Conservation (phyloP, 371 early-diverging fungal species). For the Funneliformis caledonium region DNA sequence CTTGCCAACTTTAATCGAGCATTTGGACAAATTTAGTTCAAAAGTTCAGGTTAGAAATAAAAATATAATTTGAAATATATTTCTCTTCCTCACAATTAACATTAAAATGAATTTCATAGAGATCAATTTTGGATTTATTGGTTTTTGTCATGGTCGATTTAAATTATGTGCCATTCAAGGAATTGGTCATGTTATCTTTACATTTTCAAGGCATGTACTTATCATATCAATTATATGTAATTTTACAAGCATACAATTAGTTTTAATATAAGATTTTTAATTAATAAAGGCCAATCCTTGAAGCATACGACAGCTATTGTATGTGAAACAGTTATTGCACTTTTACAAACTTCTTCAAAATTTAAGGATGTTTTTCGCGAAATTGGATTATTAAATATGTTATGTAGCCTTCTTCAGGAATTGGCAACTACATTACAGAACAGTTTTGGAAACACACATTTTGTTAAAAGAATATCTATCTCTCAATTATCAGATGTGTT, state of each 20-base stretch:
- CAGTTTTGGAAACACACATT: constrained; percentile 49
- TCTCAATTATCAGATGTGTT: constrained; percentile 47
- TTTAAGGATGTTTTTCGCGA: constrained; percentile 65
- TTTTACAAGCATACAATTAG: background rate
- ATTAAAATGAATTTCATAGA: constrained; percentile 42
- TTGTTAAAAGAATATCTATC: constrained; percentile 49
- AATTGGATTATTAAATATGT: constrained; percentile 66
- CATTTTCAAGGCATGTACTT: constrained; percentile 61
- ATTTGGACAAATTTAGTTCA: constrained; percentile 56
- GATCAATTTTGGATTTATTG: constrained; percentile 60
- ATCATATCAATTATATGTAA: background rate
- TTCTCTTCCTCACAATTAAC: background rate
- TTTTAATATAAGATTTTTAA: background rate
- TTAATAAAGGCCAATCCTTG: constrained; percentile 53
- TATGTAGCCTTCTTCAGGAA: constrained; percentile 62
- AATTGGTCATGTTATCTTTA: constrained; percentile 62
- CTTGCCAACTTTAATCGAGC: constrained; percentile 61
- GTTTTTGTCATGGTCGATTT: constrained; percentile 63
- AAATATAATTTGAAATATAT: background rate
- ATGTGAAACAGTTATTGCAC: constrained; percentile 53
- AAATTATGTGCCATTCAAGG: constrained; percentile 72
- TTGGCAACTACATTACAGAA: constrained; percentile 53
- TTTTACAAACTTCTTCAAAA: constrained; percentile 56
- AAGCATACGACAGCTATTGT: constrained; percentile 58
- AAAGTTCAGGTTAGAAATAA: constrained; percentile 53